Evolutionary conservation across 1,284 basidiomycete genomes (phyloP).

Genomic region (Mrakiaceae sp.): DNA sequence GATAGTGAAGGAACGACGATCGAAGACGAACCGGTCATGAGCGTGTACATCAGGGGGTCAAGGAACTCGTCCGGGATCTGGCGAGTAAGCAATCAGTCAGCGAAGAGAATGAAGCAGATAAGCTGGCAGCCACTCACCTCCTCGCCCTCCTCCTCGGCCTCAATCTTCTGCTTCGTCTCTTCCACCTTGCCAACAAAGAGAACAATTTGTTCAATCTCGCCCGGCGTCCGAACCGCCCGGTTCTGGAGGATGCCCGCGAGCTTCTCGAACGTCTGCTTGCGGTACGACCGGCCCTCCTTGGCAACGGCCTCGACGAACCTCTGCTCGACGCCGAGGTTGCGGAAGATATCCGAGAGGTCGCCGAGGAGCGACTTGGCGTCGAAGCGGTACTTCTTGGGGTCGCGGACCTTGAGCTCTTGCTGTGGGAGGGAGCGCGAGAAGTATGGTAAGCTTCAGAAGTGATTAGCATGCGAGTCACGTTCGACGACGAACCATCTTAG

Average conservation of each 20-base stretch:
- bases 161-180: slow-evolving; percentile 59
- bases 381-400: slow-evolving; percentile 83
- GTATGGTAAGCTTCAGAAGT: neutral
- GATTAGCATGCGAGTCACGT: too few species aligned
- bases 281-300: slow-evolving; percentile 83
- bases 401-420: slow-evolving; percentile 65
- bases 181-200: slow-evolving; percentile 75
- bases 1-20: too few species aligned
- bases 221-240: slow-evolving; percentile 61
- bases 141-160: slow-evolving; percentile 82
- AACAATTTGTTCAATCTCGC: slow-evolving; percentile 63
- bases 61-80: slow-evolving; percentile 83
- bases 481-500: slow-evolving; percentile 38
- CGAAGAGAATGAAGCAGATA: too few species aligned
- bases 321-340: slow-evolving; percentile 70
- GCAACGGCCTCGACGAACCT: slow-evolving; percentile 85
- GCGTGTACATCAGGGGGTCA: slow-evolving; percentile 59
- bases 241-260: slow-evolving; percentile 61
- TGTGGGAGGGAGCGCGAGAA: neutral
- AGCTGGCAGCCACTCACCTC: slow-evolving; percentile 4
- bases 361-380: slow-evolving; percentile 71
- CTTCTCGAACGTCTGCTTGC: slow-evolving; percentile 67
- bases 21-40: slow-evolving; percentile 48
- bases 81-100: neutral
- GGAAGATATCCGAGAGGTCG: slow-evolving; percentile 81